Percentiles rank a stretch among this genome's conserved stretches.
Conservation (phyloP, 2,329 filamentous ascomycete species). For the Fusarium goolgardi region DNA sequence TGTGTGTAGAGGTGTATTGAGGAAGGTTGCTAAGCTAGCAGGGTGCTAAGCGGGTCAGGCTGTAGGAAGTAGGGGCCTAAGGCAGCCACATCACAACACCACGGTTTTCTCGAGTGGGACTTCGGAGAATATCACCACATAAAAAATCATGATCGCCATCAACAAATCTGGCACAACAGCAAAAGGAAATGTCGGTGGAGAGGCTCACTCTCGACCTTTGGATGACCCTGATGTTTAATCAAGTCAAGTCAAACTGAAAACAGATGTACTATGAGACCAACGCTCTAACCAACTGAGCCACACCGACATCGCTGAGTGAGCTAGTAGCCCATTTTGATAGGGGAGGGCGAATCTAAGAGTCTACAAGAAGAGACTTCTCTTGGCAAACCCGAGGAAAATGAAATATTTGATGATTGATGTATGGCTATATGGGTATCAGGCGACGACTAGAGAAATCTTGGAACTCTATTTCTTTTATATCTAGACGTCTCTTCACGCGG, state of each 20-base stretch:
- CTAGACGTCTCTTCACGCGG: constrained; percentile 7
- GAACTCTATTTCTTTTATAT: neutral
- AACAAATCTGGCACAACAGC: neutral
- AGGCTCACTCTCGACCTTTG: constrained; percentile 49
- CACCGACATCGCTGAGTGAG: constrained; percentile 32
- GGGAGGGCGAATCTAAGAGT: neutral
- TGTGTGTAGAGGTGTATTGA: too few relatives aligned
- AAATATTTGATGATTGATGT: neutral
- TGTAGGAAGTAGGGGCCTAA: too few relatives aligned
- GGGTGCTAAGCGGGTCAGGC: too few relatives aligned
- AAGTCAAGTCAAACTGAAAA: constrained; percentile 40
- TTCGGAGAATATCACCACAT: neutral
- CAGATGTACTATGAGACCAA: constrained; percentile 45
- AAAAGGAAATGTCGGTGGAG: constrained; percentile 41
- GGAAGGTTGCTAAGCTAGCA: too few relatives aligned
- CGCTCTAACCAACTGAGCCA: constrained; percentile 49
- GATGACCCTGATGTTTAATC: constrained; percentile 41
- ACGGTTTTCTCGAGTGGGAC: neutral
- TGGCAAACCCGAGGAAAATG: neutral
- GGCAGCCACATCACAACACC: too few relatives aligned
- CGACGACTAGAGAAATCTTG: neutral
- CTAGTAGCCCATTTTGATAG: constrained; percentile 19
- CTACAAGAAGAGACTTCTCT: neutral
- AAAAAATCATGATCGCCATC: neutral
- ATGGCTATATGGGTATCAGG: neutral